Conservation (phyloP, 768 basidiomycete genomes). For the Lactarius akahatsu region DNA sequence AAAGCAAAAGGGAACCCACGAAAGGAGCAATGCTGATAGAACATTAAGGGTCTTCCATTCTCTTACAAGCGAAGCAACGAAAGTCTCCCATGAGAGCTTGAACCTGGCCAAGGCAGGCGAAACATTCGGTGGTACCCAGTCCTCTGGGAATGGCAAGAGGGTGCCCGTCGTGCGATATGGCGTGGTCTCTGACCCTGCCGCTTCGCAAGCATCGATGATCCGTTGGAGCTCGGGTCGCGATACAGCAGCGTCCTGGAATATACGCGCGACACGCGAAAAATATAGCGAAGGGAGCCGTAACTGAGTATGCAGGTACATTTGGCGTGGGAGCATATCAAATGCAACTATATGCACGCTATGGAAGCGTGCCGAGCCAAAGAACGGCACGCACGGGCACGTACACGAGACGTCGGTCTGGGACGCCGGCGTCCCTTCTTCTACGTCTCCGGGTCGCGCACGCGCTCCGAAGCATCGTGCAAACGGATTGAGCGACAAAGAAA, state of each 20-base stretch:
- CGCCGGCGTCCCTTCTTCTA: background rate
- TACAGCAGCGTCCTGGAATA: conserved; percentile 77
- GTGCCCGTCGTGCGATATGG: background rate
- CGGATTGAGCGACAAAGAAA: conserved; percentile 21
- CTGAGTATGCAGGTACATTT: conserved; percentile 48
- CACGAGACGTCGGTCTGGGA: conserved; percentile 7
- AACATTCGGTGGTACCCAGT: conserved; percentile 47
- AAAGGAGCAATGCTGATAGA: conserved; percentile 58
- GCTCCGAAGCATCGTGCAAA: conserved; percentile 18
- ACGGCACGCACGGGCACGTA: conserved; percentile 28
- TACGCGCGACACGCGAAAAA: conserved; percentile 71
- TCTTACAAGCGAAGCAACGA: conserved; percentile 64
- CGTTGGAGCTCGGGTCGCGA: conserved; percentile 65
- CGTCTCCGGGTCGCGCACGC: conserved; percentile 5
- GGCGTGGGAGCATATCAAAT: conserved; percentile 43
- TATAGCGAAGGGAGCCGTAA: conserved; percentile 76
- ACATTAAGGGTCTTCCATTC: conserved; percentile 80
- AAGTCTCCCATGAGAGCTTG: conserved; percentile 64
- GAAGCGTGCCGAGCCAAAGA: conserved; percentile 22
- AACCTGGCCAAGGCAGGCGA: conserved; percentile 66
- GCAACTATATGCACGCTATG: conserved; percentile 33
- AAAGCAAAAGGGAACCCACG: conserved; percentile 5
- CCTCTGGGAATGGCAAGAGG: conserved; percentile 37
- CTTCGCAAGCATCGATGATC: conserved; percentile 38
- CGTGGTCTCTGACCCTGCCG: background rate